These are phyloP conservation scores for Diaporthe australafricana DNA, from an alignment of 2,329 filamentous ascomycete species.

Conservation along the genomic window DNA sequence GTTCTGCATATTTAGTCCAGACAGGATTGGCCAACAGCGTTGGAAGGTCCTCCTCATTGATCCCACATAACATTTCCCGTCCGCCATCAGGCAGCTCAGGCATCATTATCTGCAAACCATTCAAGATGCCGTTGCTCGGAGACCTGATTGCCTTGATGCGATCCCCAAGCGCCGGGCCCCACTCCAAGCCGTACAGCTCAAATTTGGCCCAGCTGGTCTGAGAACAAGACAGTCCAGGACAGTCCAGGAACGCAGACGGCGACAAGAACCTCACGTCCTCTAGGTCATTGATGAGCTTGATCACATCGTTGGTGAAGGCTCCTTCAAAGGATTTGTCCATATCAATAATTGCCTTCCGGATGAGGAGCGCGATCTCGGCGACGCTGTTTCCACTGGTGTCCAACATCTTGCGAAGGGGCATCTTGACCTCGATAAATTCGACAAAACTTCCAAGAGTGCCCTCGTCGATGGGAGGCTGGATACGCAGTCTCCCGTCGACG, in stretches of 20 bases:
- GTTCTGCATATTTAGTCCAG: constrained; percentile 29
- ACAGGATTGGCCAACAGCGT: constrained; percentile 46
- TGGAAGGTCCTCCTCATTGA: constrained; percentile 45
- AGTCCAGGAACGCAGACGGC: constrained; percentile 49
- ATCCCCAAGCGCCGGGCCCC: constrained; percentile 44
- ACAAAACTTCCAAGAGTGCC: constrained; percentile 53
- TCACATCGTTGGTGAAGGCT: constrained; percentile 46
- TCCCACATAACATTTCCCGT: constrained; percentile 49
- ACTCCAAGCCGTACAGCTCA: constrained; percentile 47
- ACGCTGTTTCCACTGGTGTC: constrained; percentile 39
- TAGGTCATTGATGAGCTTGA: constrained; percentile 45
- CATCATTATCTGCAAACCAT: constrained; percentile 48
- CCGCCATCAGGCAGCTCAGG: constrained; percentile 47
- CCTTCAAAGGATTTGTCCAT: constrained; percentile 31
- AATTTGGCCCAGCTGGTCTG: constrained; percentile 50
- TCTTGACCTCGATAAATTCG: constrained; percentile 47
- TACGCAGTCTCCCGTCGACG: constrained; percentile 50
- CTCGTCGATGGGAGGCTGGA: constrained; percentile 48
- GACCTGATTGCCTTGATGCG: constrained; percentile 46
- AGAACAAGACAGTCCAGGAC: constrained; percentile 48
- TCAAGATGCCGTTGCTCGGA: constrained; percentile 48
- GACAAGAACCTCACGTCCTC: constrained; percentile 48
- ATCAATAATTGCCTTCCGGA: constrained; percentile 50
- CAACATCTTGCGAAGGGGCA: constrained; percentile 47
- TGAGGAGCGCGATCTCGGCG: constrained; percentile 48